Percentiles rank a stretch among this genome's conserved stretches.
Conservation (phyloP, 1,284 basidiomycete genomes). For the Leccinum variabile region DNA sequence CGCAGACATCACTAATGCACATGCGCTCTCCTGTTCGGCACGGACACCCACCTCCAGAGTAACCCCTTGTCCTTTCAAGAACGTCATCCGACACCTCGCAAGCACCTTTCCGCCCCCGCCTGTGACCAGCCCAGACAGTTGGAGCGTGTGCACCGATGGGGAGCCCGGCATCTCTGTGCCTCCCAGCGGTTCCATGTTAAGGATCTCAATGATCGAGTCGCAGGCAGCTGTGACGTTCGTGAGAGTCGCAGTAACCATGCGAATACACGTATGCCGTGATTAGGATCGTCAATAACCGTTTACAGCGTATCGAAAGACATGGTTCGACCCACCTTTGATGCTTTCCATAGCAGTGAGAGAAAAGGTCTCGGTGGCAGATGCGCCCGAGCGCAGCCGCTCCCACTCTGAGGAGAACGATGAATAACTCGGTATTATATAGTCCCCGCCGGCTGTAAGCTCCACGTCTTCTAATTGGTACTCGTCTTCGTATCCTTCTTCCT, state of each 20-base stretch:
- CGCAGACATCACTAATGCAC: constrained; percentile 86
- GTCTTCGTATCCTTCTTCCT: constrained; percentile 97
- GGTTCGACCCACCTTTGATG: constrained; percentile 72
- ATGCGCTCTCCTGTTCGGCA: constrained; percentile 86
- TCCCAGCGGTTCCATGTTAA: constrained; percentile 96
- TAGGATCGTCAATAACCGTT: constrained; percentile 12
- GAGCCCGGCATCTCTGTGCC: constrained; percentile 83
- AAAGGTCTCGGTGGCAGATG: constrained; percentile 90
- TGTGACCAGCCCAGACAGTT: constrained; percentile 84
- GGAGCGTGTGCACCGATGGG: constrained; percentile 90
- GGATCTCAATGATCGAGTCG: constrained; percentile 89
- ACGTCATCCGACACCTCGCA: constrained; percentile 95
- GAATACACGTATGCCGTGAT: constrained; percentile 16
- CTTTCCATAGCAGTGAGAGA: constrained; percentile 91
- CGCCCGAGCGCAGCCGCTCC: constrained; percentile 82
- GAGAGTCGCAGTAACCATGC: constrained; percentile 14
- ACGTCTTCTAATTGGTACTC: constrained; percentile 98
- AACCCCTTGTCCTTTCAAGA: constrained; percentile 87
- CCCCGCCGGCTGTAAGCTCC: constrained; percentile 84
- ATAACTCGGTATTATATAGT: constrained; percentile 89
- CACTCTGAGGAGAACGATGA: constrained; percentile 91
- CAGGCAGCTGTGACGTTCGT: constrained; percentile 68
- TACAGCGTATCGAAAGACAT: constrained; percentile 8
- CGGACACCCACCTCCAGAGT: constrained; percentile 93
- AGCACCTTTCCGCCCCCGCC: constrained; percentile 94